Base-by-base conservation (phyloP, 1,284 basidiomycete species). In the Tilletiaria anomala region DNA sequence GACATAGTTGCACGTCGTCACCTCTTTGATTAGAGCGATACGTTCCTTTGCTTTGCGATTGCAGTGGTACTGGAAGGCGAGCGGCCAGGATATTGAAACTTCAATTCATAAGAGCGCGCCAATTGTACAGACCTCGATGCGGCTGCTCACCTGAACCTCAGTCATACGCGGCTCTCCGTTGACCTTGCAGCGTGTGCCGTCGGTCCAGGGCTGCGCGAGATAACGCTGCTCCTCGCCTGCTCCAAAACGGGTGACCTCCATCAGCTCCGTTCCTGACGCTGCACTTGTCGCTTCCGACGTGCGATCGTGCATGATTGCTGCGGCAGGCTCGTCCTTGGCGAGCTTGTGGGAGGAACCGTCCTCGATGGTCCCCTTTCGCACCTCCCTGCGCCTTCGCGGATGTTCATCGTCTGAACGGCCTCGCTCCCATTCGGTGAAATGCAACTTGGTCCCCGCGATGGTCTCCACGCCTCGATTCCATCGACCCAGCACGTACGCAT, bases 1-100 rank as follows among this genome's bases (percentile, higher is more conserved):
- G 12, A 39, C 38, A 20, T 62, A 62, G 40, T 54, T 57, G 48
- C 59, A 62, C 19, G 52, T 60, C 11, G 58, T 62, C 15, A 55
- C 57, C 45, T 62, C 59, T 42, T 60, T 60, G 39, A 62, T 46
- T 36, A 56, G 45, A 26, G 51, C 43, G 35, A 62, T 62, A 4
- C 56, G 43, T 21, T 55, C 55, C 10, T 29, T 49, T 44, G 34
- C 43, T 34, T 34, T 44, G 35, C 14, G 51, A 46, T 29, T 32
- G 38, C 58, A 60, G 42, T 56, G 56, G 31, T 46, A 60, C 40
- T 52, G 40, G n/a, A n/a, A n/a, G n/a, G n/a, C n/a, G n/a, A n/a
- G n/a, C n/a, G n/a, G n/a, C n/a, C n/a, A n/a, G n/a, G n/a, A n/a
- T 16, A 17, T 18, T 23, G 38, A 32, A 31, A 19, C 32, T 15